Evolutionary conservation across 345 rosid species (phyloP).

Genomic region (Salix exigua): DNA sequence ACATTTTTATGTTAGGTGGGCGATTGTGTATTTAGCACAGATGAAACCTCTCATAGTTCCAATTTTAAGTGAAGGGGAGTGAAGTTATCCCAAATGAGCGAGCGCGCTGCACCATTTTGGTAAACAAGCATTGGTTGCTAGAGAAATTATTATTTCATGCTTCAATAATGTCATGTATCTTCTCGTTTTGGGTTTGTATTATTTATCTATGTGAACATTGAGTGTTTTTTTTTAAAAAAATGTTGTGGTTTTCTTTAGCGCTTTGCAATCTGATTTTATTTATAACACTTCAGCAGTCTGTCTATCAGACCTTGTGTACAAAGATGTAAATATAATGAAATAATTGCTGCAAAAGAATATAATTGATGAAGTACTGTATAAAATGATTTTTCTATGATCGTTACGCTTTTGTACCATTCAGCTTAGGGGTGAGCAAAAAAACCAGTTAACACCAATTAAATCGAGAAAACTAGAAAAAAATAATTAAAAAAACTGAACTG

Average conservation of each 20-base stretch:
- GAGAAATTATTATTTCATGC: constrained; percentile 16
- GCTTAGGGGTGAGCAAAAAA: too few species aligned
- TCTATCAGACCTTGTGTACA: constrained; percentile 6
- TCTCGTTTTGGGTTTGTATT: constrained; percentile 31
- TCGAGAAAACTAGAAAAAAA: too few species aligned
- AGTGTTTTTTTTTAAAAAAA: neutral
- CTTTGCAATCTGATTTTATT: constrained; percentile 21
- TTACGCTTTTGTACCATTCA: too few species aligned
- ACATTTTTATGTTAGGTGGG: constrained; percentile 66
- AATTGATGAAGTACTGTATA: neutral
- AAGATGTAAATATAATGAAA: constrained; percentile 29
- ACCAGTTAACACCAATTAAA: too few species aligned
- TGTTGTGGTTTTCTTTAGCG: constrained; percentile 1
- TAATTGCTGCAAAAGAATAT: constrained; percentile 15
- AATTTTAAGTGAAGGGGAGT: constrained; percentile 72
- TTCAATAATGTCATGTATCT: constrained; percentile 21
- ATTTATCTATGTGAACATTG: constrained; percentile 19
- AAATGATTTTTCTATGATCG: neutral
- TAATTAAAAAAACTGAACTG: too few species aligned
- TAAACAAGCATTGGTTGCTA: constrained; percentile 22
- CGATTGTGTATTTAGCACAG: constrained; percentile 94
- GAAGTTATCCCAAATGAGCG: constrained; percentile 20
- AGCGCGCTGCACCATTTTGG: constrained; percentile 2
- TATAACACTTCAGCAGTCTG: constrained; percentile 8
- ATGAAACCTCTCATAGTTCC: constrained; percentile 99